Evolutionary conservation across 2,329 filamentous ascomycete genomes (phyloP), one percentile per base, ranked within the genome.

Genomic region (Aaosphaeria arxii): DNA sequence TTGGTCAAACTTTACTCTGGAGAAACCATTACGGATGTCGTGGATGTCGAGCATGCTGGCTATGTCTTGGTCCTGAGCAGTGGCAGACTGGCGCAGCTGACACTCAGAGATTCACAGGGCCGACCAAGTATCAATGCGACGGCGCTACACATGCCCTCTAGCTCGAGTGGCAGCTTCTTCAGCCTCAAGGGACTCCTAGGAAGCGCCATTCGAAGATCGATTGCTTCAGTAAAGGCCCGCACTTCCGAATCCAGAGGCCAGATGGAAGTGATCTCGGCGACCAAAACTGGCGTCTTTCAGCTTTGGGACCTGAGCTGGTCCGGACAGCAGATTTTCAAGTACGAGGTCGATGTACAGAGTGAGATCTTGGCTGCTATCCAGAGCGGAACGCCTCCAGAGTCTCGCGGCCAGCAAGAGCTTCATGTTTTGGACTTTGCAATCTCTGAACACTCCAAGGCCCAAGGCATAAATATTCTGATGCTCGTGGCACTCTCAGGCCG

Each of bases 271-370:
- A 81, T 96, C 42, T 84, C 91, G 35, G 84, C 86, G 11, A 94
- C 91, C 1, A 80, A 84, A 46, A 86, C 86, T 58, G 92, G 88
- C 30, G 81, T 85, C 49, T 74, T 99, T 29, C 87, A 95, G 59
- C 80, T 86, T 6, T 99, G 94, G 94, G 88, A 87, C 63, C 79
- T 96, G 40, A 90, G 92, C 62, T 89, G 92, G 68, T 89, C 88
- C 51, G 91, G 91, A 32, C 89, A 91, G 56, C 86, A 91, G 63
- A 84, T 88, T 40, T 78, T 89, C 42, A 81, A 87, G 42, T 80
- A 81, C 29, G 89, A 92, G 52, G 77, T 85, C 24, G 88, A 95
- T 66, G 76, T 85, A 48, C 82, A 84, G 47, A 82, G 85, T 24
- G 71, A 80, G 4, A 77, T 96, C 33, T 65, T 86, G 11, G 69